Base-by-base conservation (phyloP, 1,284 basidiomycete genomes). In the Rhodotorula sp. region DNA sequence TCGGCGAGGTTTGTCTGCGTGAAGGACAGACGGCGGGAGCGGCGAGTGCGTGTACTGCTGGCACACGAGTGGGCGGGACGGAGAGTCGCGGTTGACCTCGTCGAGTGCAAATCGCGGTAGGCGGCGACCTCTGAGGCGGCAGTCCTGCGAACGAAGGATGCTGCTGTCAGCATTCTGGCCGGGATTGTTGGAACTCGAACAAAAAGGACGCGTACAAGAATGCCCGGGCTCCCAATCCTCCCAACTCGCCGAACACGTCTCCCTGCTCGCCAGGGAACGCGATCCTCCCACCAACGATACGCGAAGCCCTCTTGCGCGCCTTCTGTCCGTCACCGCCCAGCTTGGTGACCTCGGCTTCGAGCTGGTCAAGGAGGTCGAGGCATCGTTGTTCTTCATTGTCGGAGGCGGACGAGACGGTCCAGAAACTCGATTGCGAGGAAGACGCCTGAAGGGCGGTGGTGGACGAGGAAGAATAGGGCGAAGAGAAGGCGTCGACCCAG, bases 1-100 rank as follows among this genome's bases (percentile, higher is more conserved):
- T 71, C 70, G 51, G 64, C 55, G 53, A 71, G 53, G 53, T 71
- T 64, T 22, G 60, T 66, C 7, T 48, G 52, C 13, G 66, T 66
- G 48, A 67, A 67, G 11, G 69, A 71, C 4, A n/a, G 24, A 28
- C 68, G 64, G 20, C 68, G 63, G 20, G 54, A 54, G 24, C 55
- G 59, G 9, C 54, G 53, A 30, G 46, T 20, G 48, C 48, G 53
- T 31, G 50, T 48, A 15, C 44, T 53, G 22, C 22, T 37, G 52
- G 22, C 37, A 8, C 20, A 47, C 22, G 64, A 60, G 37, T 50
- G 26, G 13, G 59, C 52, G 28, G 28, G 34, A 18, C 63, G 56
- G 30, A 62, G 28, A 8, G 60, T 62, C 18, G 60, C 26, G n/a
- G 22, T 47, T 28, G 59, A 60, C 18, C 37, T 13, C 4, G 59